phyloP scores from a whole-genome alignment of 495 filamentous ascomycete genomes.

The Amniculicola lignicola region DNA sequence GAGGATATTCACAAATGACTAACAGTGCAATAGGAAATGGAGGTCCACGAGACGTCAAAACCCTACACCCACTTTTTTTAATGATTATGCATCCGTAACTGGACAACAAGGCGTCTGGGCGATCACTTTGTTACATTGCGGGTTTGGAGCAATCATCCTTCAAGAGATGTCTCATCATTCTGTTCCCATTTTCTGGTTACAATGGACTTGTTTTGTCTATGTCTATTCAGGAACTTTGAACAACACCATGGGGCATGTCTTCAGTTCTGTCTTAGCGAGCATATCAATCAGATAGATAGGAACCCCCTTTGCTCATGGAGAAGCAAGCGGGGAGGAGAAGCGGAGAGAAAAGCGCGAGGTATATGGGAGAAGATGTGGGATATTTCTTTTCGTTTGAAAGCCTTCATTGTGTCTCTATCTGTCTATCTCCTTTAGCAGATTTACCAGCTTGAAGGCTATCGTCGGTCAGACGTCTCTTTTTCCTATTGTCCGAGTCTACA shows the following conservation, averaged over 20 bases:
- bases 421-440: constrained; percentile 25
- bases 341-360: constrained; percentile 12
- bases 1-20: not conserved
- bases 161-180: constrained; percentile 27
- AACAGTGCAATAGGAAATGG: constrained; percentile 78
- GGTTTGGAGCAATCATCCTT: constrained; percentile 32
- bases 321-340: constrained; percentile 17
- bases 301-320: constrained; percentile 14
- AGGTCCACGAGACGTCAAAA: constrained; percentile 97
- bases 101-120: constrained; percentile 35
- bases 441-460: constrained; percentile 4
- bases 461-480: too few relatives aligned
- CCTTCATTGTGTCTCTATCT: constrained; percentile 24
- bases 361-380: constrained; percentile 2
- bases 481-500: constrained; percentile 9
- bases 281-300: constrained; percentile 27
- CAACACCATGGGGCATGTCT: constrained; percentile 17
- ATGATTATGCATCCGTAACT: constrained; percentile 33
- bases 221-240: constrained; percentile 26
- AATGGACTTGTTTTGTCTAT: constrained; percentile 26
- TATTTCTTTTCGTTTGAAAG: constrained; percentile 26
- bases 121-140: constrained; percentile 25
- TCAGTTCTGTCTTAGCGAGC: constrained; percentile 36
- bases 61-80: constrained; percentile 99
- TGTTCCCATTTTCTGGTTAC: constrained; percentile 35